Evolutionary conservation across 2,329 filamentous ascomycete species (phyloP).

Genomic region (Thyridium curvatum): DNA sequence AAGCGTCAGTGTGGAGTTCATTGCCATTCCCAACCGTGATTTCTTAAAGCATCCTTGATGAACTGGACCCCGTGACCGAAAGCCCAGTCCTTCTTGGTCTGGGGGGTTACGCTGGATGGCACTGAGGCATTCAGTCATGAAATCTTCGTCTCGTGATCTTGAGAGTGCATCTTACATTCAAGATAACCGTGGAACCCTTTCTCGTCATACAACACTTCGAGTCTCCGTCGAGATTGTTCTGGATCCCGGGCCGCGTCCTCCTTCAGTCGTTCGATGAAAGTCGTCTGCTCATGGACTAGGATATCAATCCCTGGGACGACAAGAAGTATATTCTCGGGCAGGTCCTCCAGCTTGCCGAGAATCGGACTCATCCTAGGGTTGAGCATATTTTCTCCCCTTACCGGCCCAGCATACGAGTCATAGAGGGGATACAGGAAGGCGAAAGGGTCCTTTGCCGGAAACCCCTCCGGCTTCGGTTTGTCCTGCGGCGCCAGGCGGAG

Average conservation of each 20-base stretch:
- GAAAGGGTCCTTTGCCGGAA: slow-evolving; percentile 30
- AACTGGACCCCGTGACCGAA: neutral
- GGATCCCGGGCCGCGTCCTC: slow-evolving; percentile 15
- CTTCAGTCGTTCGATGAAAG: slow-evolving; percentile 26
- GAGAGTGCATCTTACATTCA: slow-evolving; percentile 12
- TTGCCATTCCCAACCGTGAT: slow-evolving; percentile 1
- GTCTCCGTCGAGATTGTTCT: slow-evolving; percentile 12
- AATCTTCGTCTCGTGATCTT: neutral
- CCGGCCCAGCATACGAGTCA: slow-evolving; percentile 32
- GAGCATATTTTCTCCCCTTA: slow-evolving; percentile 15
- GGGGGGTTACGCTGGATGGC: too few species aligned
- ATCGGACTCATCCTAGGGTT: slow-evolving; percentile 29
- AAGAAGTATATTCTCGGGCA: slow-evolving; percentile 32
- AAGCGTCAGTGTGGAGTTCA: too few species aligned
- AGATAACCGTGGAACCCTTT: slow-evolving; percentile 21
- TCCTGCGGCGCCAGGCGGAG: slow-evolving; percentile 28
- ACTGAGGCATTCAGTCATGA: too few species aligned
- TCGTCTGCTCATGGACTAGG: slow-evolving; percentile 29
- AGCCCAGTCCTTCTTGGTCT: neutral
- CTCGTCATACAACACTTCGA: slow-evolving; percentile 15
- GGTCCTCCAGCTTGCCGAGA: slow-evolving; percentile 21
- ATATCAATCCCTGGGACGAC: slow-evolving; percentile 33
- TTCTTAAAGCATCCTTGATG: neutral
- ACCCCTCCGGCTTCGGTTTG: slow-evolving; percentile 26
- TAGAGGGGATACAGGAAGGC: slow-evolving; percentile 31